Conservation (phyloP, 257 asterid species). For the Ehretia macrophylla region DNA sequence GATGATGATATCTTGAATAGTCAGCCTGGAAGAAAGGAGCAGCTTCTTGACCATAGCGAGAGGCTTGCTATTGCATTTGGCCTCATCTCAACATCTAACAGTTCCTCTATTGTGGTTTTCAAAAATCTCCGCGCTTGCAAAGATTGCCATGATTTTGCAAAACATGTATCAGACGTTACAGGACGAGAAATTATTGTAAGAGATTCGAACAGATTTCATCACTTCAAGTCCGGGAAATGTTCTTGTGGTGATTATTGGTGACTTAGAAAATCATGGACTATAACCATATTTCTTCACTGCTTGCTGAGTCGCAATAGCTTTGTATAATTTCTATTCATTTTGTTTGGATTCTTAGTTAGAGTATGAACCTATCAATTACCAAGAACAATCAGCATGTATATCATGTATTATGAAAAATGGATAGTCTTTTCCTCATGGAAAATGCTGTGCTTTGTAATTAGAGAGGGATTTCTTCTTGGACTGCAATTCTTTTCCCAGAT, state of each 20-base stretch:
- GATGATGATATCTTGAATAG: conserved; percentile 14
- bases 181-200: conserved; percentile 40
- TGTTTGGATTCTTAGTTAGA: no score
- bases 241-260: conserved; percentile 67
- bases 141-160: conserved; percentile 57
- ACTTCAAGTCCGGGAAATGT: conserved; percentile 43
- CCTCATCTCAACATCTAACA: conserved; percentile 31
- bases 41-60: conserved; percentile 54
- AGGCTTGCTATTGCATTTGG: conserved; percentile 63
- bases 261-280: background rate
- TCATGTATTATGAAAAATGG: no score
- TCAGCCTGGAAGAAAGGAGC: conserved; percentile 34
- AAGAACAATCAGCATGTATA: no score
- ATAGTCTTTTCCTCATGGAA: no score
- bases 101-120: conserved; percentile 35
- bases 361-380: no score
- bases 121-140: conserved; percentile 62
- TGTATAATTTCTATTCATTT: no score
- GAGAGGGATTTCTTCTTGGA: no score
- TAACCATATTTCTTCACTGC: no score
- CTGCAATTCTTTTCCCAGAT: no score
- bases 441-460: no score
- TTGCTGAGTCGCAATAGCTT: no score
- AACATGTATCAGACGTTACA: conserved; percentile 35
- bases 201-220: conserved; percentile 58